Evolutionary conservation across 2,329 filamentous ascomycete species (phyloP), one percentile per base, ranked within the genome.

Genomic region (Ceratocystis huliohia): DNA sequence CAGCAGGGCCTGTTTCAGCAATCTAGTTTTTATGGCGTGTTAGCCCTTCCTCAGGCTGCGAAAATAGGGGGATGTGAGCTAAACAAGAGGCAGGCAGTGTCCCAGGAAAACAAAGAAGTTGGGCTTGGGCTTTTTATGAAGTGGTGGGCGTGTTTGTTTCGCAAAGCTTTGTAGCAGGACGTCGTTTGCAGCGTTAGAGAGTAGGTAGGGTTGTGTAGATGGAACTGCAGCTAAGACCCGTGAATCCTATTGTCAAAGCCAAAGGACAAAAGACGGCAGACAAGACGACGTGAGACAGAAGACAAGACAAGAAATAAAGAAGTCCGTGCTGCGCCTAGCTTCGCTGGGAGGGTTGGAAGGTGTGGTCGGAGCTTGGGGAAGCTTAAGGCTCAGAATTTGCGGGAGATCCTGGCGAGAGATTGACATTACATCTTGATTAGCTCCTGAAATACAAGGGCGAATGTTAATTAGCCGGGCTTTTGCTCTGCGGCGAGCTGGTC

Each of bases 1-100:
- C 25, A 25, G 10, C 50, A 56, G 50, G 50, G 50, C 50, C 28
- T 56, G 50, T 56, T 56, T 56, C 50, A 56, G 50, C 50, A 30
- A 17, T 15, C 15, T 25, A 25, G 15, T 2, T 30, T 28, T 56
- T 3, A 28, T 28, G 28, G 50, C 22, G 50, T 56, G 50, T 56
- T 25, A 28, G 25, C 22, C 22, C 8, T 5, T 22, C 22, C 10
- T 15, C 25, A 25, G 20, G 10, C 50, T 56, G 17, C 6, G 15
- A 28, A 56, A 56, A 28, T 13, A 17, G 50, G 50, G 50, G 50
- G 22, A 56, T 25, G 50, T n/a, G 46, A 5, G 15, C 46, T 6
- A 50, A 17, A 50, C 46, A 20, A n/a, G 46, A 50, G 46, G 20
- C 46, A 17, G 46, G 46, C 46, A 22, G 46, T 3, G 20, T 13